Evolutionary conservation across 805 yeast species (phyloP), one percentile per base, ranked within the genome.

Genomic region (Yarrowia keelungensis): DNA sequence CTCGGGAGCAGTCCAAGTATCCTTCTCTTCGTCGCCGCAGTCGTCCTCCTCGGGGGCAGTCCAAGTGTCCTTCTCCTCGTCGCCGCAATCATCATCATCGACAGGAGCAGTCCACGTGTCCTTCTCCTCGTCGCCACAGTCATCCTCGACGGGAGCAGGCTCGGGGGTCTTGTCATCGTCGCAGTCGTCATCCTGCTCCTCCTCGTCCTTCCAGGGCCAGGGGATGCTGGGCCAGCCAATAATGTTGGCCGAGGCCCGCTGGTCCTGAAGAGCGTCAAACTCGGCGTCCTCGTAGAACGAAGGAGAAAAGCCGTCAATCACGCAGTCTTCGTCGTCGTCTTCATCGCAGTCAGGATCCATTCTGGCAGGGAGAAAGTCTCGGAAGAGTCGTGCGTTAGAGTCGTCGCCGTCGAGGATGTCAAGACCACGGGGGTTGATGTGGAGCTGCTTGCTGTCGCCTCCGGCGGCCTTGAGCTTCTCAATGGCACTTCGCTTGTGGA

Each of bases 161-260:
- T 61, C 54, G 38, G 56, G 45, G 26, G 35, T 7, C 53, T 47
- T 46, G 41, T 59, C 51, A n/a, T 45, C 50, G 16, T 43, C 53
- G 36, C 53, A 45, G 53, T 59, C 66, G 10, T 43, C 66, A 15
- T 45, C 53, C 38, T 39, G n/a, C 36, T 56, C 22, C 7, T 59
- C 51, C 16, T 59, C 66, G n/a, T 59, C 51, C 51, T 59, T 59
- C 65, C 65, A 59, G 41, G 65, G 65, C 65, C 65, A 59, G 41
- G 65, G 65, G 22, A 59, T 59, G 41, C 51, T 43, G 50, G 65
- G 65, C 65, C 65, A 59, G 50, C 65, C 51, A 16, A 59, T 59
- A 15, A 43, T 45, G 43, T 43, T 59, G 51, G 65, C 65, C 19
- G 42, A 16, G 11, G 50, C 65, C 32, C 65, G 51, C 51, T 59